Evolutionary conservation across 1,139 yeast species (phyloP).

Genomic region (Taphrina deformans): DNA sequence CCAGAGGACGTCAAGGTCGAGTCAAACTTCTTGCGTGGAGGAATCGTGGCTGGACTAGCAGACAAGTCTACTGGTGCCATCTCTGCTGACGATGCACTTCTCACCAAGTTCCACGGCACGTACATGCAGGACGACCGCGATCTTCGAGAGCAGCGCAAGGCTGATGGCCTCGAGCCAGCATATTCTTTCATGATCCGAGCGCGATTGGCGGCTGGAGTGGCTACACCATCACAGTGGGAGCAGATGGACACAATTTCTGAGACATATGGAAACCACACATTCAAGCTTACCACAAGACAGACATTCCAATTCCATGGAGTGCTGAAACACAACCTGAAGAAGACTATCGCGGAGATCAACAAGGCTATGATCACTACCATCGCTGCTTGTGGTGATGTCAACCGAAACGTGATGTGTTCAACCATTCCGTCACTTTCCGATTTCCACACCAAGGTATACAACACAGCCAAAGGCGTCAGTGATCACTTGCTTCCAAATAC

Average conservation of each 20-base stretch:
- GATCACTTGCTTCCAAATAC: conserved; percentile 85
- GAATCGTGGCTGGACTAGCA: conserved; percentile 79
- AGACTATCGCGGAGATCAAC: conserved; percentile 91
- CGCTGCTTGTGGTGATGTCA: conserved; percentile 98
- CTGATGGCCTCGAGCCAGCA: conserved; percentile 92
- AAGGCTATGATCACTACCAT: conserved; percentile 86
- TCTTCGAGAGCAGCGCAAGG: conserved; percentile 85
- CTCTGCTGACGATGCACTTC: conserved; percentile 87
- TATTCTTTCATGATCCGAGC: conserved; percentile 95
- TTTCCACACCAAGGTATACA: conserved; percentile 72
- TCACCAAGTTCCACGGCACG: conserved; percentile 96
- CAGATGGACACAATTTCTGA: conserved; percentile 80
- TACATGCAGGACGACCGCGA: conserved; percentile 99
- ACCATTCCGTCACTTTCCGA: conserved; percentile 84
- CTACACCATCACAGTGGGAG: conserved; percentile 86
- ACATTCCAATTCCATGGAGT: conserved; percentile 96
- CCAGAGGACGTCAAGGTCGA: conserved; percentile 92
- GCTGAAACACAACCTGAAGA: conserved; percentile 83
- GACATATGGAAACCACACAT: conserved; percentile 84
- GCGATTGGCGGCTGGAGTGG: conserved; percentile 89
- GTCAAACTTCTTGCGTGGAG: conserved; percentile 87
- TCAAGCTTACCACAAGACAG: conserved; percentile 94
- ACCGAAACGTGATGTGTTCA: conserved; percentile 89
- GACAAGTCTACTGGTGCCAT: conserved; percentile 90
- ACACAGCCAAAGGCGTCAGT: conserved; percentile 64